Conservation (phyloP, 2,329 filamentous ascomycete genomes). For the Arthroderma uncinatum region DNA sequence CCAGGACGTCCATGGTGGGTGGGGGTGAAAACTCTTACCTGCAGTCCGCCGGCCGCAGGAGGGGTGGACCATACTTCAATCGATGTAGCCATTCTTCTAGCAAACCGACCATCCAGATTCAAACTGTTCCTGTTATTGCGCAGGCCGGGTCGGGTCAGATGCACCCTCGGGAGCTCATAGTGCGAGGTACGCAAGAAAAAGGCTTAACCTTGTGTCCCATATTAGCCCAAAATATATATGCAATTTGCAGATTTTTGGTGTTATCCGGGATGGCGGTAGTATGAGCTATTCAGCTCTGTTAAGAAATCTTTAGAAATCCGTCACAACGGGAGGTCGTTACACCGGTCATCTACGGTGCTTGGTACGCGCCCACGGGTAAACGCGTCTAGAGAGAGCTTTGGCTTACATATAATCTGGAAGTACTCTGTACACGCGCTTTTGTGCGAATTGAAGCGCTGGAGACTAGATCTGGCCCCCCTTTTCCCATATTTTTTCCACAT, state of each 20-base stretch:
- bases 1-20: background rate
- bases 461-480: background rate
- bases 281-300: background rate
- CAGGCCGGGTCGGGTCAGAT: background rate
- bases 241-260: background rate
- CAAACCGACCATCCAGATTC: background rate
- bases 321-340: background rate
- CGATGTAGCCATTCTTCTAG: background rate
- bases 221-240: background rate
- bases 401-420: background rate
- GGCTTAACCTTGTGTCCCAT: background rate
- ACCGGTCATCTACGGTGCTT: background rate
- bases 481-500: background rate
- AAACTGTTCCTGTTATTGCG: background rate
- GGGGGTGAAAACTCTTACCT: background rate
- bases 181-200: background rate
- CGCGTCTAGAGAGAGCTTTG: background rate
- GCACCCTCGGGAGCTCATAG: background rate
- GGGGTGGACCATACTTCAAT: background rate
- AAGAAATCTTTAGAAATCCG: background rate
- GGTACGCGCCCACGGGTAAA: background rate
- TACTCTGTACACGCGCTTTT: background rate
- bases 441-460: background rate
- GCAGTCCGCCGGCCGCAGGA: background rate
- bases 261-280: background rate